Conservation (phyloP, 495 filamentous ascomycete genomes). For the Bathelium albidoporum region DNA sequence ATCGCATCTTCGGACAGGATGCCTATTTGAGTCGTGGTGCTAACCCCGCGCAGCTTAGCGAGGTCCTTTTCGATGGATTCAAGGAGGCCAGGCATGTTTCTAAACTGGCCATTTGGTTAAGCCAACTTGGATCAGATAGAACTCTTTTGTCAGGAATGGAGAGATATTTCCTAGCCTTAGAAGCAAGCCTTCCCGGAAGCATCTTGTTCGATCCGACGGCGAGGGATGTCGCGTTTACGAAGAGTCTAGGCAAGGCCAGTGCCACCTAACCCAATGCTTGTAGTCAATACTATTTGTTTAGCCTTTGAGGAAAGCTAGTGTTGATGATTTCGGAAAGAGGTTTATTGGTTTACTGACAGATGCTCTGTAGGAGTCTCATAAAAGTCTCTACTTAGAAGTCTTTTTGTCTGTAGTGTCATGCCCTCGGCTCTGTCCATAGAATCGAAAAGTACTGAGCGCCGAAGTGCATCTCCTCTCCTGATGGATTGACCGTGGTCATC, state of each 20-base stretch:
- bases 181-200: slow-evolving; percentile 32
- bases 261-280: slow-evolving; percentile 7
- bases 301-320: not conserved
- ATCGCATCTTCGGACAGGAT: not conserved
- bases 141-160: slow-evolving; percentile 29
- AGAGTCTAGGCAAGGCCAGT: slow-evolving; percentile 7
- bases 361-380: too few species aligned
- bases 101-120: not conserved
- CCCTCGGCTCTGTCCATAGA: too few species aligned
- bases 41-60: not conserved
- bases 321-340: not conserved
- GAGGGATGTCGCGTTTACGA: slow-evolving; percentile 26
- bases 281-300: not conserved
- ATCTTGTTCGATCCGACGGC: slow-evolving; percentile 48
- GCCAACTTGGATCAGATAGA: not conserved
- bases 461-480: too few species aligned
- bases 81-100: not conserved
- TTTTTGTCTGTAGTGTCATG: too few species aligned
- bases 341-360: too few species aligned
- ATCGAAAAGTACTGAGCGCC: too few species aligned
- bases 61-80: not conserved
- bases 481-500: too few species aligned
- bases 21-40: not conserved
- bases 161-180: slow-evolving; percentile 49
- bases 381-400: too few species aligned